A percentile compares a stretch with the other conserved stretches of the same genome.
Evolutionary conservation across 2,329 filamentous ascomycete species (phyloP).

Genomic region (Neocucurbitaria cava): DNA sequence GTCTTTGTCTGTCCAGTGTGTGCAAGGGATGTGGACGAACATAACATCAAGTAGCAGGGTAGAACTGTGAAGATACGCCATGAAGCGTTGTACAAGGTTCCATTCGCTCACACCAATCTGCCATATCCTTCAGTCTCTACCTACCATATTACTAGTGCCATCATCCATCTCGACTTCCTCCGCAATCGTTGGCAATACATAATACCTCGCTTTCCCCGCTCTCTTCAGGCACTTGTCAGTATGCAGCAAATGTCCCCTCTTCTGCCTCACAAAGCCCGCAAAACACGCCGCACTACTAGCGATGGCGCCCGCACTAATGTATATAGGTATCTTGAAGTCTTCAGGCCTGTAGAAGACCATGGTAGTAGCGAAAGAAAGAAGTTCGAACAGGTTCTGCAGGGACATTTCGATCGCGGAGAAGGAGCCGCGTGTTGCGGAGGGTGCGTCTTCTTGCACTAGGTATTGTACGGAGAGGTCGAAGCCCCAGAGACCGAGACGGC

Average conservation of each 20-base stretch:
- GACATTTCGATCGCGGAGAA: conserved; percentile 74
- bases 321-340: conserved; percentile 69
- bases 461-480: conserved; percentile 57
- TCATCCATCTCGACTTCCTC: conserved; percentile 26
- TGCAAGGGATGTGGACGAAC: too few relatives aligned
- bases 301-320: conserved; percentile 65
- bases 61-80: too few relatives aligned
- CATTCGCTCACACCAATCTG: too few relatives aligned
- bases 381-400: conserved; percentile 73
- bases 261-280: conserved; percentile 62
- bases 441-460: conserved; percentile 55
- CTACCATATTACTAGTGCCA: background rate
- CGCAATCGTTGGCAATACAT: conserved; percentile 30
- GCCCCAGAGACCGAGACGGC: conserved; percentile 56
- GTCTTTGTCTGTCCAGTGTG: too few relatives aligned
- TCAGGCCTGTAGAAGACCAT: conserved; percentile 68
- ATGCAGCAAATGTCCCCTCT: conserved; percentile 61
- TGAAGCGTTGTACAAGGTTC: too few relatives aligned
- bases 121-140: background rate
- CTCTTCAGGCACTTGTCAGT: conserved; percentile 29
- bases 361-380: conserved; percentile 70
- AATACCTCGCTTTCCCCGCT: conserved; percentile 18
- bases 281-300: conserved; percentile 59
- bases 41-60: too few relatives aligned
- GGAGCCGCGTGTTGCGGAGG: conserved; percentile 59